These are phyloP conservation scores for Taiozyma onychis DNA, from an alignment of 1,139 yeast genomes.

Conservation along the genomic window DNA sequence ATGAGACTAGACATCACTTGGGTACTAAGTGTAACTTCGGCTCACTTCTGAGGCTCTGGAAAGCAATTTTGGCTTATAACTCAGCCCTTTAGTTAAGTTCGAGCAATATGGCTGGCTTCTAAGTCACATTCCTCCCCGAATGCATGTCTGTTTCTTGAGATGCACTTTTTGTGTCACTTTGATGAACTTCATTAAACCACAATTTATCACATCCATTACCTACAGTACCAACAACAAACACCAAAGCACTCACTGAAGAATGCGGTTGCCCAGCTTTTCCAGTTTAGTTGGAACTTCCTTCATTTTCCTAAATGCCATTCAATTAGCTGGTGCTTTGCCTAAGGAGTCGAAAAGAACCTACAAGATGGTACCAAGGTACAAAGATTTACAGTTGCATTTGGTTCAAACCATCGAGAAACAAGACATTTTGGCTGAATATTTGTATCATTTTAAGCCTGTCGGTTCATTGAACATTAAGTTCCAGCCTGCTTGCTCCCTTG, in stretches of 20 bases:
- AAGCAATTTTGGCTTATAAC: too few relatives aligned
- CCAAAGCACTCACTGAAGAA: neutral
- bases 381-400: neutral
- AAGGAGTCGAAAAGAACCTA: neutral
- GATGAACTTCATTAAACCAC: neutral
- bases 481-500: constrained; percentile 1
- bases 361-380: neutral
- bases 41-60: too few relatives aligned
- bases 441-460: constrained; percentile 14
- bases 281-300: neutral
- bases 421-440: constrained; percentile 4
- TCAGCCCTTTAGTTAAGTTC: too few relatives aligned
- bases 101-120: neutral
- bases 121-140: neutral
- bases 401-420: constrained; percentile 1
- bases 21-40: too few relatives aligned
- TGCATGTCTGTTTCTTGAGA: neutral
- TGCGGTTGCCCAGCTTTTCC: neutral
- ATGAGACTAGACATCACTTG: neutral
- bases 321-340: neutral
- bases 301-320: neutral
- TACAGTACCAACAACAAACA: neutral
- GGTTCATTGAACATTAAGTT: constrained; percentile 12
- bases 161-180: neutral
- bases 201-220: neutral